Base-by-base conservation (phyloP, 2,329 filamentous ascomycete genomes). In the Penicillium sumatraense region DNA sequence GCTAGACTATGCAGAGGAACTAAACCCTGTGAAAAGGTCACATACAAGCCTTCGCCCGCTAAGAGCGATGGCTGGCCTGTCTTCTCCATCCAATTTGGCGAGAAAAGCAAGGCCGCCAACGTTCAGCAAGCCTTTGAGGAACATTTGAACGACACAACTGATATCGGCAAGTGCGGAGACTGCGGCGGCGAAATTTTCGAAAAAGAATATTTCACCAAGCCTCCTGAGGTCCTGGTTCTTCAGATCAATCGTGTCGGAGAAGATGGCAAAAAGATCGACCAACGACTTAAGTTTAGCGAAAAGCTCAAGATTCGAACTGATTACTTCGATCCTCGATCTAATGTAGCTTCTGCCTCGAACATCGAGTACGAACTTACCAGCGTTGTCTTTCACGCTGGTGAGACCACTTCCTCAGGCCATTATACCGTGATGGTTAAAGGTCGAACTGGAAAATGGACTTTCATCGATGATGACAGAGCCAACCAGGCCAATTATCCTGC, bases 341-440 rank as follows among this genome's bases (percentile, higher is more conserved):
- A 31, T 5, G 6, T 11, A n/a, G 24, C 13, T 2, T 16, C 18
- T 3, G 8, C 5, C 10, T 16, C 31, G 16, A 36, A 36, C 9
- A 21, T 63, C n/a, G 33, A 49, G 5, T 73, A 71, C 52, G 58
- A 65, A 36, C 60, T 72, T 9, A 64, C 62, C 24, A 61, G 62
- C 1, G 55, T 72, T 20, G 54, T 68, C 21, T 51, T 67, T 16
- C 69, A 68, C 44, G 10, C n/a, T 2, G 64, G 60, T 21, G 6
- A 11, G 2, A 24, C 4, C 16, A 3, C 8, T 11, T 1, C 20
- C 2, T 2, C 35, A n/a, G 68, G 66, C 1, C 68, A 72, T 53
- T 71, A 70, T 49, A 58, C 20, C 4, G 51, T 58, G 21, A 54
- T 49, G n/a, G 61, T 67, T 40, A 68, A 64, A 56, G 55, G 57